phyloP scores from a whole-genome alignment of 805 yeast genomes.

The Metschnikowia borealis region DNA sequence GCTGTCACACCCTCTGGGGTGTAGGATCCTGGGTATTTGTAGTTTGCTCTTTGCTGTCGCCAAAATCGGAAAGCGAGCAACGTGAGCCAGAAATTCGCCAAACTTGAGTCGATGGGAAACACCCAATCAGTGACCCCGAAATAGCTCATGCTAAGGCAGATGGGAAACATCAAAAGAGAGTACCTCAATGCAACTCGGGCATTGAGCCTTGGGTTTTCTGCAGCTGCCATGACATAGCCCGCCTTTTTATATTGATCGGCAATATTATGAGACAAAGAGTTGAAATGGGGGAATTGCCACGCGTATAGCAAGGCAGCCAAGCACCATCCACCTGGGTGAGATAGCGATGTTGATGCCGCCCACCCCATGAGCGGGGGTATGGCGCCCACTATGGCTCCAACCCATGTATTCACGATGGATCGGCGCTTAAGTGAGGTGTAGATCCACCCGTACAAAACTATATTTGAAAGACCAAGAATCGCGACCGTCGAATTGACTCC shows the following conservation, averaged over 20 bases:
- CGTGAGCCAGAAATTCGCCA: conserved; percentile 83
- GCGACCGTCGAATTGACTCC: conserved; percentile 92
- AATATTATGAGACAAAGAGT: conserved; percentile 82
- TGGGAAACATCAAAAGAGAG: conserved; percentile 88
- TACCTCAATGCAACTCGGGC: conserved; percentile 92
- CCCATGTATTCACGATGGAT: conserved; percentile 92
- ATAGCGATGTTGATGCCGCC: conserved; percentile 77
- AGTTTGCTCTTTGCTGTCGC: conserved; percentile 61
- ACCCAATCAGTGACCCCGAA: conserved; percentile 78
- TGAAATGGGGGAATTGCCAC: conserved; percentile 99
- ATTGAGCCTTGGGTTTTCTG: conserved; percentile 83
- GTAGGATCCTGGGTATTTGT: conserved; percentile 25
- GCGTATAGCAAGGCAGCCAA: conserved; percentile 86
- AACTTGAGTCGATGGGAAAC: conserved; percentile 75
- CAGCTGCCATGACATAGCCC: conserved; percentile 97
- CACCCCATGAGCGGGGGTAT: conserved; percentile 99
- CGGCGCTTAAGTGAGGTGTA: conserved; percentile 87
- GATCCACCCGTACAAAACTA: conserved; percentile 79
- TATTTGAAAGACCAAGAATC: conserved; percentile 71
- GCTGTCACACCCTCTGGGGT: conserved; percentile 53
- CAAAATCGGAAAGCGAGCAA: conserved; percentile 79
- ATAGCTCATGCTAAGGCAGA: conserved; percentile 78
- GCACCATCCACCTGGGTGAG: conserved; percentile 93
- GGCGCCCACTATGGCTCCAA: conserved; percentile 98
- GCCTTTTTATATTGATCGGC: conserved; percentile 86